Conservation (phyloP, 805 yeast species). For the Hanseniaspora mollemarum region DNA sequence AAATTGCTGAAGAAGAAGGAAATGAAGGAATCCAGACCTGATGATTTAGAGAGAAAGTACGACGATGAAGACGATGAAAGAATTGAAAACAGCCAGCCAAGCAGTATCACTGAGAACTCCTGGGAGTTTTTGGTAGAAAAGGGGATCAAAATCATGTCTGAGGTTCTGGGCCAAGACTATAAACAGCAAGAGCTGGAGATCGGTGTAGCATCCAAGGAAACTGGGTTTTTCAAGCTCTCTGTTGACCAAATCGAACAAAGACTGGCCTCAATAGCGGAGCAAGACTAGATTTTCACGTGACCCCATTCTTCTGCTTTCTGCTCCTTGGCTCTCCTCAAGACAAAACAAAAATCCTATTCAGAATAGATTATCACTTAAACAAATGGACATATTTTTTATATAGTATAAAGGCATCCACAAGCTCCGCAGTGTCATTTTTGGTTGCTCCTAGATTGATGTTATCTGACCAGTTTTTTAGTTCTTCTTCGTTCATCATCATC, state of each 20-base stretch:
- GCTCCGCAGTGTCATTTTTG: conserved; percentile 1
- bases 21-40: conserved; percentile 30
- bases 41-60: conserved; percentile 11
- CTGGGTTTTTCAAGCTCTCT: conserved; percentile 59
- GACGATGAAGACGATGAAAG: conserved; percentile 21
- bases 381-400: conserved; percentile 6
- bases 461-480: conserved; percentile 1
- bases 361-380: background rate
- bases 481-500: conserved; percentile 1
- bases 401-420: conserved; percentile 7
- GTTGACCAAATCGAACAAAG: conserved; percentile 91
- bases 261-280: conserved; percentile 88
- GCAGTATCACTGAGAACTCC: background rate
- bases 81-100: background rate
- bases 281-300: no score
- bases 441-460: background rate
- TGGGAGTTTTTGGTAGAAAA: conserved; percentile 84
- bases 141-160: conserved; percentile 75
- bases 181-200: conserved; percentile 87
- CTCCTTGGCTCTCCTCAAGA: no score
- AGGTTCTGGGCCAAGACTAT: conserved; percentile 83
- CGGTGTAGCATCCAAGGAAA: conserved; percentile 66
- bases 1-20: conserved; percentile 74
- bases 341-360: background rate
- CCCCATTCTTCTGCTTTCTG: no score